Base-by-base conservation (phyloP, 108 stramenopile species). In the Skeletonema costatum region DNA sequence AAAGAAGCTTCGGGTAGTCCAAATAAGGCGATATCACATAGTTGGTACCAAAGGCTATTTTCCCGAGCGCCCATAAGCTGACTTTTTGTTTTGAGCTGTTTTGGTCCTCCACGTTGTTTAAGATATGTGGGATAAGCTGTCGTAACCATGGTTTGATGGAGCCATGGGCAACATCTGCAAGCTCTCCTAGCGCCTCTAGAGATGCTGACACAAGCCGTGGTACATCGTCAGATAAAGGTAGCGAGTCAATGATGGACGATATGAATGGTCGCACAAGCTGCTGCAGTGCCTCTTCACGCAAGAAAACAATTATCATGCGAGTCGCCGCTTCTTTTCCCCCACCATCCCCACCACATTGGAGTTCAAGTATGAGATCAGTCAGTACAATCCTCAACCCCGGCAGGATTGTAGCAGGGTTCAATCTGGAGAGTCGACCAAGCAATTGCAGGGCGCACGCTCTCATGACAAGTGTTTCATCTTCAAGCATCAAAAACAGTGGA, bases 1-100 rank as follows among this genome's bases (percentile, higher is more conserved):
- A 80, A 56, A 99, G 73, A 12, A 99, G 88, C 29, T 86, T 82
- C 1, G 99, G 98, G 67, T 97, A 96, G 64, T 93, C 94, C 41
- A 98, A 70, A 82, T 98, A 98, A 21, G 97, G 97, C 19, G 81
- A 86, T 33, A 98, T 86, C 14, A 98, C 98, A 76, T 87, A 96
- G 13, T 96, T 95, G 17, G 99, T 97, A n/a, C 93, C 87, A 8
- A 89, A 87, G 32, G 92, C 93, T 53, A 98, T 88, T 60, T 93
- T 97, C 7, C 95, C 97, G 25, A 99, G 88, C 5, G 97, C 87
- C 67, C 93, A 80, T 30, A 98, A 78, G 58, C 97, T 96, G 51
- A 90, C 88, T 69, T 92, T 71, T 67, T 96, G 97, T 75, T 97
- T 98, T 70, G 86, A 87, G 62, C 90, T 92, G 64, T 92, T 91